Conservation (phyloP, 2,329 filamentous ascomycete species). For the Zasmidium cellare region DNA sequence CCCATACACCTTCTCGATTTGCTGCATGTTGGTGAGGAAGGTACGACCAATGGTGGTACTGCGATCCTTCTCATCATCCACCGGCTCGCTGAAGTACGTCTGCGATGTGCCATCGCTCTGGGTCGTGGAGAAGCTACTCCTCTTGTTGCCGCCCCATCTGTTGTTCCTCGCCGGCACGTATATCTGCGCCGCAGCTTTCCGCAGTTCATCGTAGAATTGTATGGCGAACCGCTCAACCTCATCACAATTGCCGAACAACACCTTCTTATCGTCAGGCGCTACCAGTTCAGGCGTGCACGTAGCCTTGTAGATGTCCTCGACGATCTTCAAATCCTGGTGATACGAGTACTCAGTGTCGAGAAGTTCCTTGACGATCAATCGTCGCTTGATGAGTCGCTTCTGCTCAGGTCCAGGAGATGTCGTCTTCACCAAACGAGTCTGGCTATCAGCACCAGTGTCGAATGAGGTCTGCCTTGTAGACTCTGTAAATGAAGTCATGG, state of each 20-base stretch:
- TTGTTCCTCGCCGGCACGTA: conserved; percentile 67
- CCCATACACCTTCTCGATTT: conserved; percentile 66
- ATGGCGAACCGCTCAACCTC: conserved; percentile 87
- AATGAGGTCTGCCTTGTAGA: conserved; percentile 30
- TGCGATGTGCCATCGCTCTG: conserved; percentile 39
- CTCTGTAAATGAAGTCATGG: conserved; percentile 35
- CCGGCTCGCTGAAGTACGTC: conserved; percentile 29
- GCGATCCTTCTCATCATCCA: conserved; percentile 58
- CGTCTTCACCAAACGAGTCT: conserved; percentile 22
- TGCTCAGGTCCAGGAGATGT: conserved; percentile 45
- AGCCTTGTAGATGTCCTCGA: conserved; percentile 96
- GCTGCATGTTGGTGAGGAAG: conserved; percentile 56
- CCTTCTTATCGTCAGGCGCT: conserved; percentile 79
- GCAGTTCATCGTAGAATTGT: conserved; percentile 74
- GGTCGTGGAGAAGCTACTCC: conserved; percentile 48
- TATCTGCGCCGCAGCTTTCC: conserved; percentile 74
- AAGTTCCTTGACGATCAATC: conserved; percentile 85
- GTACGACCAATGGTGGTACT: conserved; percentile 60
- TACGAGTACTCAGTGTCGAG: conserved; percentile 91
- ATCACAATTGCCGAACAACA: conserved; percentile 89
- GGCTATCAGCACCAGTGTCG: conserved; percentile 24
- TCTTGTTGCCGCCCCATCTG: conserved; percentile 52
- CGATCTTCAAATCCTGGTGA: conserved; percentile 92
- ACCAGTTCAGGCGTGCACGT: conserved; percentile 72
- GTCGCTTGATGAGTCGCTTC: conserved; percentile 75